Evolutionary conservation across 78 protist species (phyloP).

Genomic region (Guillardia theta): DNA sequence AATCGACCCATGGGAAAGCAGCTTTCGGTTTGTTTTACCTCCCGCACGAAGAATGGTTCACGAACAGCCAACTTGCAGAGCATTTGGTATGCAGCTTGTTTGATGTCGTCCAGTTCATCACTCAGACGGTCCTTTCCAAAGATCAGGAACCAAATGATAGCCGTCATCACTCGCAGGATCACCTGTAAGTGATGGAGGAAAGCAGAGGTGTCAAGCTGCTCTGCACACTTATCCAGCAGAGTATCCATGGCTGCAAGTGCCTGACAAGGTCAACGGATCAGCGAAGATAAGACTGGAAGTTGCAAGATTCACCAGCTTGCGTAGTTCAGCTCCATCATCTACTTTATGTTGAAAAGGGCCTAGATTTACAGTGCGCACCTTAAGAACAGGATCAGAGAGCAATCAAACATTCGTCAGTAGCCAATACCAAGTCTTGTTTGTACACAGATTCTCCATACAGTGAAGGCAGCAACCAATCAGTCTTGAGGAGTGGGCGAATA

Average conservation of each 20-base stretch:
- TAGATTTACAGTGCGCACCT: slow-evolving; percentile 15
- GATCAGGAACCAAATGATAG: too few species aligned
- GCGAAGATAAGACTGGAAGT: too few species aligned
- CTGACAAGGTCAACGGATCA: too few species aligned
- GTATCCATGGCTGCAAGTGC: slow-evolving; percentile 25
- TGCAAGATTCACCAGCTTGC: too few species aligned
- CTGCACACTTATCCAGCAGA: slow-evolving; percentile 7
- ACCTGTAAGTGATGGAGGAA: slow-evolving; percentile 8
- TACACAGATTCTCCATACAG: slow-evolving; percentile 16
- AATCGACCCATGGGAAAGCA: too few species aligned
- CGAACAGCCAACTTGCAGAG: slow-evolving; percentile 18
- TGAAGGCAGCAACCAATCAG: slow-evolving; percentile 13
- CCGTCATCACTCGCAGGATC: too few species aligned
- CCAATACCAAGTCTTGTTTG: neutral
- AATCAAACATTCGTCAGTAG: too few species aligned
- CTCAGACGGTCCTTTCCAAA: neutral
- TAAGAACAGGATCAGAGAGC: too few species aligned
- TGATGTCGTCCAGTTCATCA: slow-evolving; percentile 41
- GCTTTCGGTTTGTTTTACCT: too few species aligned
- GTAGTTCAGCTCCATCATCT: slow-evolving; percentile 30
- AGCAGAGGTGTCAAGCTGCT: neutral
- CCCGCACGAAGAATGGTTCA: slow-evolving; percentile 8
- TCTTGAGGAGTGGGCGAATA: neutral
- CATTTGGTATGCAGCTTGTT: slow-evolving; percentile 38
- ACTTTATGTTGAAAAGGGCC: slow-evolving; percentile 36